These are phyloP conservation scores for Alternaria novae-zelandiae DNA, from an alignment of 2,329 filamentous ascomycete species.

Conservation along the genomic window DNA sequence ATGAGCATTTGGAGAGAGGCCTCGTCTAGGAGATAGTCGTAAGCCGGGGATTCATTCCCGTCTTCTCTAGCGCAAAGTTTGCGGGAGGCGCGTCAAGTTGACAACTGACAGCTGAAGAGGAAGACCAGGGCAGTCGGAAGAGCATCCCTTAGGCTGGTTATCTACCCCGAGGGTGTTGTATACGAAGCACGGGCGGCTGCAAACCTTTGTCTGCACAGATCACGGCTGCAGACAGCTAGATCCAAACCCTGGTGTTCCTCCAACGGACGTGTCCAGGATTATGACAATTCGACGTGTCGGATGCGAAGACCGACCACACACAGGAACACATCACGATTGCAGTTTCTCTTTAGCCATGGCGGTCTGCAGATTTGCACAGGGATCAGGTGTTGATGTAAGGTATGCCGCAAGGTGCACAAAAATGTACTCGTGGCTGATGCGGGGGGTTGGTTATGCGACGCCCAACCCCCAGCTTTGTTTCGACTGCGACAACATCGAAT, in stretches of 20 bases:
- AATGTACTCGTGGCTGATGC: neutral
- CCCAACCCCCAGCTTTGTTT: conserved; percentile 1
- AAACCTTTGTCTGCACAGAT: neutral
- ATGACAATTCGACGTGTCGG: neutral
- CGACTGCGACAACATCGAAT: conserved; percentile 6
- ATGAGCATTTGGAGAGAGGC: neutral
- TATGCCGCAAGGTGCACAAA: neutral
- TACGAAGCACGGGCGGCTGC: neutral
- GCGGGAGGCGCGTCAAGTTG: neutral
- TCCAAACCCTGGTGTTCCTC: neutral
- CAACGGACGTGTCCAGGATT: neutral
- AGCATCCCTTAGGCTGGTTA: neutral
- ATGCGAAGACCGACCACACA: neutral
- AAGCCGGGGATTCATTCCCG: neutral
- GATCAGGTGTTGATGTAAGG: neutral
- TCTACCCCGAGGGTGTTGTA: neutral
- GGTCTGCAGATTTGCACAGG: conserved; percentile 1
- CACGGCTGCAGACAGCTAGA: neutral
- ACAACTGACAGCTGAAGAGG: conserved; percentile 5
- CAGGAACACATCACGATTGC: neutral
- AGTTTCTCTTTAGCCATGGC: neutral
- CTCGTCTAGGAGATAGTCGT: neutral
- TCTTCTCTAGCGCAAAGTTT: conserved; percentile 4
- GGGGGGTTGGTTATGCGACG: neutral
- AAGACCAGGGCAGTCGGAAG: neutral